Percentiles rank a stretch among this genome's conserved stretches.
Conservation (phyloP, 2,329 filamentous ascomycete species). For the Epichloe sp. region DNA sequence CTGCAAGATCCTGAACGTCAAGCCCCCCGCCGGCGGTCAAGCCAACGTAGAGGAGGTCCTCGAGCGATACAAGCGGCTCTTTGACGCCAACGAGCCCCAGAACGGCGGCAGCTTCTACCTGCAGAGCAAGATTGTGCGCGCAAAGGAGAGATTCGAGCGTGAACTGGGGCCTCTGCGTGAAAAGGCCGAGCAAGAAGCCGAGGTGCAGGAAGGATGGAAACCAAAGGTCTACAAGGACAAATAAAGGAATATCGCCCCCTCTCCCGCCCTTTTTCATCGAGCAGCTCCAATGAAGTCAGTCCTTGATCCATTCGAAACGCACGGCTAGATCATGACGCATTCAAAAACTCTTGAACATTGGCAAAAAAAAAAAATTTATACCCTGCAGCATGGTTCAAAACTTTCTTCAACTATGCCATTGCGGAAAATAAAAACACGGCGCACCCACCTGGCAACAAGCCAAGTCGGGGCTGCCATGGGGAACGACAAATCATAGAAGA, state of each 20-base stretch:
- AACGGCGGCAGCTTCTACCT: conserved; percentile 97
- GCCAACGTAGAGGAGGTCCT: conserved; percentile 68
- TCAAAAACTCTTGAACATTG: too few species aligned
- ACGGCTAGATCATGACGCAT: too few species aligned
- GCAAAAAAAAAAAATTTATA: too few species aligned
- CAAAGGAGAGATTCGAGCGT: conserved; percentile 81
- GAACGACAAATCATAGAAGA: neutral
- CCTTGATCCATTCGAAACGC: too few species aligned
- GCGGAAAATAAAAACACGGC: neutral
- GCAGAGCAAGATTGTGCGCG: conserved; percentile 89
- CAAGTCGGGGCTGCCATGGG: neutral
- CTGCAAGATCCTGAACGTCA: conserved; percentile 93
- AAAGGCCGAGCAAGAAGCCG: conserved; percentile 60
- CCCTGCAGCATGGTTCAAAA: too few species aligned
- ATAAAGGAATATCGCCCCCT: conserved; percentile 22
- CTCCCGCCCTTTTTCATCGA: neutral
- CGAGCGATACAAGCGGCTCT: conserved; percentile 84
- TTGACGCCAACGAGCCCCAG: conserved; percentile 86
- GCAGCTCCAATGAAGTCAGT: neutral
- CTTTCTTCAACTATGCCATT: neutral
- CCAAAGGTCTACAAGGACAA: conserved; percentile 89
- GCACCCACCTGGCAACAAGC: neutral
- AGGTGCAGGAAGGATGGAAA: conserved; percentile 77
- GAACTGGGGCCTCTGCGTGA: conserved; percentile 64
- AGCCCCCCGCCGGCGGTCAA: conserved; percentile 67